Evolutionary conservation across 2,329 filamentous ascomycete species (phyloP), one percentile per base, ranked within the genome.

Genomic region (Calonectria hongkongensis): DNA sequence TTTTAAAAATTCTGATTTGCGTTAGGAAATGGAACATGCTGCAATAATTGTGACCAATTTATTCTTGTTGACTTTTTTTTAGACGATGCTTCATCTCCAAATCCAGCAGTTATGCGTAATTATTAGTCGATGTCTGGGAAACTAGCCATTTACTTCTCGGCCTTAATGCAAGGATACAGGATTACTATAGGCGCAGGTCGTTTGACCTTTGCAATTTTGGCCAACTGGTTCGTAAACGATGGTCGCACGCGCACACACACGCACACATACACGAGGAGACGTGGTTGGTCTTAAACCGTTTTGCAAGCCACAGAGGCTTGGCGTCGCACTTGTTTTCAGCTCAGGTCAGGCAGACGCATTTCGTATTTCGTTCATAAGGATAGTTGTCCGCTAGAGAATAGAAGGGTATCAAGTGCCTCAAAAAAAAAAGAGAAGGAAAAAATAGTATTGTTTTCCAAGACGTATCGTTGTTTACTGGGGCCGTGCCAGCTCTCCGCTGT

Each of bases 291-390:
- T 67, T 56, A 30, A 62, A 16, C 43, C 45, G 33, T 66, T 25
- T 66, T 25, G 63, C 68, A 71, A 71, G 68, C 63, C 68, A 71
- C 68, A 51, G 33, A 50, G 62, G 62, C 51, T 66, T 66, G 45
- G 68, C 63, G 15, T 66, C 68, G 60, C 43, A 43, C 62, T 66
- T 51, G 51, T 66, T 66, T 68, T 66, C 64, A 58, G 64, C 64
- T 56, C 51, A 21, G n/a, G 41, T 47, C 67, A 71, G 68, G 62
- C 62, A 66, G 68, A 71, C 51, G 28, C 36, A 71, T 45, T 60
- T 18, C 41, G 28, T 43, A 7, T 33, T 43, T 12, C 13, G 28
- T 43, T 16, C 10, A 43, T 45, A 30, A 60, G 21, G 51, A 60
- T 28, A 7, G 15, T 30, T 16, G 16, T 27, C 16, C 47, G 33